Evolutionary conservation across 2,329 filamentous ascomycete species (phyloP), one percentile per base, ranked within the genome.

Genomic region (Xylariales sp.): DNA sequence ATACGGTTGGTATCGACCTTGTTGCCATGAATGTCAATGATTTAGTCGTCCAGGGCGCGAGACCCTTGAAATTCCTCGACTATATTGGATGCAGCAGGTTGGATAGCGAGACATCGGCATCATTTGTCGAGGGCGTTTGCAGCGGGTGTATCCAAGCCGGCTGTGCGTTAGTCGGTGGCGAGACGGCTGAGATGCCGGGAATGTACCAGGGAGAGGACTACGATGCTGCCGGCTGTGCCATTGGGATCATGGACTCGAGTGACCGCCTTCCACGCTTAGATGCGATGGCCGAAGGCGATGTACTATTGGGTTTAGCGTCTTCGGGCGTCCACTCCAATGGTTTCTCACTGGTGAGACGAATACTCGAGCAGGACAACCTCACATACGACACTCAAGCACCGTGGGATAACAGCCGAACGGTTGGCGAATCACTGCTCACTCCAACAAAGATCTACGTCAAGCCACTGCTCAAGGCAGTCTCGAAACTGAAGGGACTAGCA

Each of bases 1-100:
- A 91, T 63, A 95, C 90, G 3, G 91, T 98, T 9, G 93, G 93
- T 46, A 89, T 98, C 54, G 93, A 98, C 61, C 78, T 98, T 25
- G 93, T 98, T 4, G 93, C 93, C 51, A 97, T 97, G 91, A 97
- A 96, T 63, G 93, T 97, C 60, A 98, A 98, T 64, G 93, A 98
- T 58, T 76, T 98, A 0, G 84, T 98, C 38, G 93, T 97, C 7
- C 90, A 97, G 69, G 93, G 93, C 41, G 93, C 93, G 10, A 88
- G 93, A 53, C 90, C 93, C 2, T 75, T 97, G 50, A 93, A 93
- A 74, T 97, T 98, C 76, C 82, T 97, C 48, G 93, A 98, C 70
- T 97, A 95, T 76, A 96, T 94, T 66, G 91, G 89, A 46, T 96
- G 90, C 74, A 89, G 87, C 63, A 85, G 84, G 62, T 78, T 98